These are phyloP conservation scores for Hirsutella thompsonii DNA, from an alignment of 2,329 filamentous ascomycete genomes.

Conservation along the genomic window DNA sequence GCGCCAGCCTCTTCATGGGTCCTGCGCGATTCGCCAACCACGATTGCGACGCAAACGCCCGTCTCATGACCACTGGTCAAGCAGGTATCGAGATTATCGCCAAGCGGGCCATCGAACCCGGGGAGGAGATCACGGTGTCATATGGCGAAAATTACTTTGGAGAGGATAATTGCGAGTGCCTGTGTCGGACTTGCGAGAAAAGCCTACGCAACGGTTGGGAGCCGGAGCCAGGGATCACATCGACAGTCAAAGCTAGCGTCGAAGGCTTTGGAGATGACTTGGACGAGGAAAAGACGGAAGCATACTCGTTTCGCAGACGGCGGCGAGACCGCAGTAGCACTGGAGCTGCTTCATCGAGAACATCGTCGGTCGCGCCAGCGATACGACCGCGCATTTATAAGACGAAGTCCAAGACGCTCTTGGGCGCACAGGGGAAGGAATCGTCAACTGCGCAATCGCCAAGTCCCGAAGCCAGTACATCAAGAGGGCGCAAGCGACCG, in stretches of 20 bases:
- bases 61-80: slow-evolving; percentile 69
- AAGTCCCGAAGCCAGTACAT: slow-evolving; percentile 10
- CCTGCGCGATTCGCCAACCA: slow-evolving; percentile 96
- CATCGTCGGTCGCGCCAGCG: slow-evolving; percentile 43
- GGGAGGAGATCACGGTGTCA: slow-evolving; percentile 92
- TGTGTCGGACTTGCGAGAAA: slow-evolving; percentile 79
- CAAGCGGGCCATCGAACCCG: slow-evolving; percentile 64
- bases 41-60: slow-evolving; percentile 87
- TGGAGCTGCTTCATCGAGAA: slow-evolving; percentile 34
- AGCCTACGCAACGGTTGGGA: slow-evolving; percentile 73
- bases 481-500: slow-evolving; percentile 24
- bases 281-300: slow-evolving; percentile 23
- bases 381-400: slow-evolving; percentile 38
- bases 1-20: slow-evolving; percentile 82
- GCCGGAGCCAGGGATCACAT: slow-evolving; percentile 31
- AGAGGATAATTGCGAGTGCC: slow-evolving; percentile 84
- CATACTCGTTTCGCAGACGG: slow-evolving; percentile 44
- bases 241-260: slow-evolving; percentile 35
- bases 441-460: slow-evolving; percentile 18
- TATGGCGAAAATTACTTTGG: slow-evolving; percentile 97
- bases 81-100: slow-evolving; percentile 88
- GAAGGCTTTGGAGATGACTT: slow-evolving; percentile 25
- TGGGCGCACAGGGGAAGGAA: slow-evolving; percentile 19
- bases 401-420: slow-evolving; percentile 18
- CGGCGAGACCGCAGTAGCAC: slow-evolving; percentile 38